Base-by-base conservation (phyloP, 352 stramenopile species). In the Globisporangium takayamanum region DNA sequence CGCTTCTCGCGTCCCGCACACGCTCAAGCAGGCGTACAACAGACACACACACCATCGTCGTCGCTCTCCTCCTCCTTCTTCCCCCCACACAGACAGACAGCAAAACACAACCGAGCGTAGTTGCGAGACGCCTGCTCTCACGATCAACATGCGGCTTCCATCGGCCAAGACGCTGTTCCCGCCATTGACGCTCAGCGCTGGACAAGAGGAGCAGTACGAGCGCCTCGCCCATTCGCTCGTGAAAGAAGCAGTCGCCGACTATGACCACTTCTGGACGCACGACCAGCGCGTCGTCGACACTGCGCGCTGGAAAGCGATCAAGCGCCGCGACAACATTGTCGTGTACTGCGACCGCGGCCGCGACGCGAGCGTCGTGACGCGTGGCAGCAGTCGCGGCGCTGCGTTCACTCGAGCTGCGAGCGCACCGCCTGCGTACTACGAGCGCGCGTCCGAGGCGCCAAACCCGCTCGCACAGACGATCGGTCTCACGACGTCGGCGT, bases 201-300 rank as follows among this genome's bases (percentile, higher is more conserved):
- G 62, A 14, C 67, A 84, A 55, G 64, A 80, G 46, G 59, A 67
- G 18, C 62, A 73, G 58, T 84, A 72, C 44, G 72, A 84, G 42
- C 70, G 74, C 25, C 70, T 84, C 44, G 74, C 74, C 45, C 75
- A 78, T 33, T 59, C 63, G 42, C 70, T 84, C 63, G 69, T 84
- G 56, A 72, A 72, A 45, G 61, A 73, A 41, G 76, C 74, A 16
- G 50, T 84, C 3, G 50, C 53, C 22, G 70, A 84, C 36, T 84
- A 84, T 58, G 74, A 84, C 54, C 59, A 70, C 36, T 80, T 80
- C 50, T 67, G 69, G 47, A 49, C 59, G 37, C 60, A 72, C 44
- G 65, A 78, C 63, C 61, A 53, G 18, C 73, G 73, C 46, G 60
- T 63, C 47, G 72, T 84, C 5, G 66, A 81, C 63, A 18, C 53